These are phyloP conservation scores for Fagopyrum esculentum DNA, from an alignment of 148 eudicot genomes.

Conservation along the genomic window DNA sequence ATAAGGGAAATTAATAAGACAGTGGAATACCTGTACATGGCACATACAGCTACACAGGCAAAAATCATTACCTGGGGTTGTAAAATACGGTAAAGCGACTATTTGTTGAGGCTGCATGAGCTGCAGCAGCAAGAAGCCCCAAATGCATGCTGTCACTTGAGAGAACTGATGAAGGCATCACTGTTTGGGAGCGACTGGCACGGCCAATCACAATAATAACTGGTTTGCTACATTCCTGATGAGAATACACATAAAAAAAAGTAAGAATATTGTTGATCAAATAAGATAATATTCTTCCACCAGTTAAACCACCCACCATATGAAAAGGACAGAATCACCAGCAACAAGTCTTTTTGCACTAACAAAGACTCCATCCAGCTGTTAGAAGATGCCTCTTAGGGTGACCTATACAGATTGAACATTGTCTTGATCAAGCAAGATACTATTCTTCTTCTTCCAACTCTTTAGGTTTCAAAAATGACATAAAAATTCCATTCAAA, in stretches of 20 bases:
- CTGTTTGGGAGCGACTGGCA: slow-evolving; percentile 48
- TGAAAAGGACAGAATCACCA: slow-evolving; percentile 52
- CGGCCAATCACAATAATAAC: slow-evolving; percentile 49
- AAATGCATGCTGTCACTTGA: slow-evolving; percentile 49
- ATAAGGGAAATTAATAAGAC: neutral
- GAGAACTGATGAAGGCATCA: slow-evolving; percentile 59
- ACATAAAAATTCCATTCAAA: neutral
- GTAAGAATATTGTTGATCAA: neutral
- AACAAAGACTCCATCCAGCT: slow-evolving; percentile 55
- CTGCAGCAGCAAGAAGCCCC: slow-evolving; percentile 68
- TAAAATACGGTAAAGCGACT: slow-evolving; percentile 53
- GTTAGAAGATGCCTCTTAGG: slow-evolving; percentile 57
- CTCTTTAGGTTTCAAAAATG: neutral
- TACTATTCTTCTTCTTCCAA: neutral
- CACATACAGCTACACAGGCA: neutral
- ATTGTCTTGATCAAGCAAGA: neutral
- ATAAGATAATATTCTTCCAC: too few relatives aligned
- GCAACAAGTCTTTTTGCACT: slow-evolving; percentile 47
- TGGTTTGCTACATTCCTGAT: slow-evolving; percentile 55
- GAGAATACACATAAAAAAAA: neutral
- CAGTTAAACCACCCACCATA: slow-evolving; percentile 27
- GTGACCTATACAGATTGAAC: slow-evolving; percentile 32
- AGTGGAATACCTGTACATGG: neutral
- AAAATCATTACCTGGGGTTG: slow-evolving; percentile 41
- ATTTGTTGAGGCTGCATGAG: slow-evolving; percentile 56